phyloP scores from a whole-genome alignment of 257 asterid genomes.

The Ehretia macrophylla region DNA sequence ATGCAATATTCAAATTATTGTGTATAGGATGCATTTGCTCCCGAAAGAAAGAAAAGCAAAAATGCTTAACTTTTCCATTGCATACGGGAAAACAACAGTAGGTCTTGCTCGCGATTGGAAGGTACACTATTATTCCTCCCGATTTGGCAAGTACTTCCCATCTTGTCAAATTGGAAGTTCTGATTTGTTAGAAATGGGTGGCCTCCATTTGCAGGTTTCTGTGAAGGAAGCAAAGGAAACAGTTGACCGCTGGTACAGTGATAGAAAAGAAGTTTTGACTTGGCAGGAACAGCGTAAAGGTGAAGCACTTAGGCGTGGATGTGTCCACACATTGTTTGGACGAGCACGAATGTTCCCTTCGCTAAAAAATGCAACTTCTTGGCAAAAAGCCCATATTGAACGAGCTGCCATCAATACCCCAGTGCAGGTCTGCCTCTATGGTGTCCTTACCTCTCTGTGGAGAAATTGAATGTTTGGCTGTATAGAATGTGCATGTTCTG shows the following conservation, averaged over 20 bases:
- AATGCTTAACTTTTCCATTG: slow-evolving; percentile 99
- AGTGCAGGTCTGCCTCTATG: slow-evolving; percentile 65
- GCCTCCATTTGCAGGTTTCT: slow-evolving; percentile 57
- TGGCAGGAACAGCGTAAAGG: slow-evolving; percentile 84
- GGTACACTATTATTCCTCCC: slow-evolving; percentile 32
- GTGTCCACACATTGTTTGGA: slow-evolving; percentile 82
- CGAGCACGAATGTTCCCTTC: slow-evolving; percentile 88
- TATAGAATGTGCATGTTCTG: not conserved
- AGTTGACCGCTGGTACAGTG: slow-evolving; percentile 91
- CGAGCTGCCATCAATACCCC: slow-evolving; percentile 99
- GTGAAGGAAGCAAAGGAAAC: slow-evolving; percentile 90
- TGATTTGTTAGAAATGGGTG: slow-evolving; percentile 10
- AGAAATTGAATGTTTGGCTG: not conserved
- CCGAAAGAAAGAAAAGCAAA: slow-evolving; percentile 98
- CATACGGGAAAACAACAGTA: slow-evolving; percentile 81
- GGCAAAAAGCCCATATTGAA: slow-evolving; percentile 73
- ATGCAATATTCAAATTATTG: not conserved
- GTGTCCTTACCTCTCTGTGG: not conserved
- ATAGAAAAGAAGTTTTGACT: slow-evolving; percentile 74
- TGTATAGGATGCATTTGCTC: slow-evolving; percentile 81
- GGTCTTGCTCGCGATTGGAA: slow-evolving; percentile 98
- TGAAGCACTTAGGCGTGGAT: slow-evolving; percentile 44
- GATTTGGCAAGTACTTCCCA: not conserved
- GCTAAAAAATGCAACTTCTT: slow-evolving; percentile 45
- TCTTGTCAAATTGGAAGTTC: slow-evolving; percentile 8